Evolutionary conservation across 73 alveolate species (phyloP).

Genomic region (Tetrahymena borealis): DNA sequence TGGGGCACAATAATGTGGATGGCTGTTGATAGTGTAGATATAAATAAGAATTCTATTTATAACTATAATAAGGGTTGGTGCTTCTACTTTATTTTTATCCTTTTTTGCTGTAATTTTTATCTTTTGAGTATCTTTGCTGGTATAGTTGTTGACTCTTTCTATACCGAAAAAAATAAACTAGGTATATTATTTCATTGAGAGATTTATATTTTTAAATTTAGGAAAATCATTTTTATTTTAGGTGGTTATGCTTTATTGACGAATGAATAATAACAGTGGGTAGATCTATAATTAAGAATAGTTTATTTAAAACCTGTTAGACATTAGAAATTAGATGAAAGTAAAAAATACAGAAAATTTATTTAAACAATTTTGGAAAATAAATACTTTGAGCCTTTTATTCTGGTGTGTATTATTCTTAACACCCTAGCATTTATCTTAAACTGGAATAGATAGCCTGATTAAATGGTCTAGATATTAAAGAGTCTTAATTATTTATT

Average conservation of each 20-base stretch:
- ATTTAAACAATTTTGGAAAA: too few relatives aligned
- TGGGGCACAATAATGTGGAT: conserved; percentile 55
- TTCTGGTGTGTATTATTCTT: conserved; percentile 31
- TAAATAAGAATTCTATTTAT: conserved; percentile 16
- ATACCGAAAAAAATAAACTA: conserved; percentile 35
- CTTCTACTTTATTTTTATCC: conserved; percentile 47
- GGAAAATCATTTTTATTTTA: too few relatives aligned
- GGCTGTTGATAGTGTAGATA: conserved; percentile 38
- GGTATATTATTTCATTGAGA: too few relatives aligned
- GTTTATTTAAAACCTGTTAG: too few relatives aligned
- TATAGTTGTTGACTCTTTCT: conserved; percentile 49
- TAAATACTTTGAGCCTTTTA: conserved; percentile 49
- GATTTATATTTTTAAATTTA: too few relatives aligned
- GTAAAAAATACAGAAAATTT: too few relatives aligned
- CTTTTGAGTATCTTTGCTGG: conserved; percentile 57
- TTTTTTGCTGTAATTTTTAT: conserved; percentile 50
- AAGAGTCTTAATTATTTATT: conserved; percentile 21
- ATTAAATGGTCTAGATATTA: neutral
- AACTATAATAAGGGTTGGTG: conserved; percentile 37
- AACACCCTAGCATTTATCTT: conserved; percentile 48
- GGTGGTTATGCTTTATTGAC: conserved; percentile 32
- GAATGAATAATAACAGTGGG: conserved; percentile 41
- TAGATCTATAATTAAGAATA: too few relatives aligned
- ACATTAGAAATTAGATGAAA: too few relatives aligned
- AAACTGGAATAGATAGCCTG: conserved; percentile 12